Conservation (phyloP, 768 basidiomycete species). For the Mycena galopus region DNA sequence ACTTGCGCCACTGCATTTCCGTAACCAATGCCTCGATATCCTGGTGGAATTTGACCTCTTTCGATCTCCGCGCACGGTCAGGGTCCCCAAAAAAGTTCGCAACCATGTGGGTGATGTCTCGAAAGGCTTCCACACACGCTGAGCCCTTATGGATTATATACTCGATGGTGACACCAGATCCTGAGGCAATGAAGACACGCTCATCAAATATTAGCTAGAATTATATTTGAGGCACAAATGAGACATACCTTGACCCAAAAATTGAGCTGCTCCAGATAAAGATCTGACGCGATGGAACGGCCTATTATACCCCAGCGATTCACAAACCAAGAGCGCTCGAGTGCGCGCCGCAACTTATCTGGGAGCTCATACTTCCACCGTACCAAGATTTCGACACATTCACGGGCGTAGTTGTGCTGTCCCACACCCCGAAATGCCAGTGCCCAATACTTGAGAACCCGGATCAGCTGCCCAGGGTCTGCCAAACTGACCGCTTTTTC, state of each 20-base stretch:
- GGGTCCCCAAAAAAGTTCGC: too few species aligned
- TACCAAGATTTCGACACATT: constrained; percentile 41
- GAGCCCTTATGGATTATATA: background rate
- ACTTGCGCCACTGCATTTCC: constrained; percentile 30
- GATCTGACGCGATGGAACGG: constrained; percentile 42
- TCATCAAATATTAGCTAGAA: background rate
- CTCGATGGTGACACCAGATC: background rate
- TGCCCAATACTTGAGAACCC: constrained; percentile 30
- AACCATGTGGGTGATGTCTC: too few species aligned
- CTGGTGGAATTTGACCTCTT: background rate
- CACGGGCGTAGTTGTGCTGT: constrained; percentile 46
- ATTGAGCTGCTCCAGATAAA: constrained; percentile 49
- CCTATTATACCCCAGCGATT: constrained; percentile 39
- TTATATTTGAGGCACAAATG: background rate
- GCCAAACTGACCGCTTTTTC: constrained; percentile 46
- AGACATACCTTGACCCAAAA: constrained; percentile 44
- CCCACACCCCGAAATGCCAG: constrained; percentile 42
- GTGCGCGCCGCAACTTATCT: constrained; percentile 20
- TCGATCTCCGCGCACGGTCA: too few species aligned
- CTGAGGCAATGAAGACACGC: background rate
- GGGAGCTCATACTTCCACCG: constrained; percentile 39
- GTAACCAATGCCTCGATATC: constrained; percentile 41
- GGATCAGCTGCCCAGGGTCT: constrained; percentile 45
- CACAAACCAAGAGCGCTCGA: constrained; percentile 33
- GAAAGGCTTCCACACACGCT: background rate